Base-by-base conservation (phyloP, 2,329 filamentous ascomycete genomes). In the Anisogramma anomala region DNA sequence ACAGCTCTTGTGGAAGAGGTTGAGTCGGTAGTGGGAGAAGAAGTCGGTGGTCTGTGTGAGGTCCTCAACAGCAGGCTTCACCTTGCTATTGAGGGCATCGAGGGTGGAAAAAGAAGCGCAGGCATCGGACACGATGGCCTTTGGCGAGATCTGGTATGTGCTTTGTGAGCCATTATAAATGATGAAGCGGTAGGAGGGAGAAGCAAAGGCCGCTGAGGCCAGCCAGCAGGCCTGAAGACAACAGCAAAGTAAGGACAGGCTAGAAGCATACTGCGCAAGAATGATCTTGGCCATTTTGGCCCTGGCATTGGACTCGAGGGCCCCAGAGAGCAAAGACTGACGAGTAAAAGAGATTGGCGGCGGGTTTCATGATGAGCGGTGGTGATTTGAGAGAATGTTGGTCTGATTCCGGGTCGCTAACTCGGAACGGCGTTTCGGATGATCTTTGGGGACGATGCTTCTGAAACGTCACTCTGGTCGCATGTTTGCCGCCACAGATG, bases 1-100 rank as follows among this genome's bases (percentile, higher is more conserved):
- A 56, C 91, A 98, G 63, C 77, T 78, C 62, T 91, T 94, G 62
- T 93, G 83, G 63, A 86, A 98, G 15, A 98, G 73, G 59, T 95
- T 96, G 33, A 98, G 68, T 43, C 91, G 82, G 66, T 96, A 98
- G 63, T 96, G 87, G 39, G 89, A 89, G 65, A 98, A 98, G 72
- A 95, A 98, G 63, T 98, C 91, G 60, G 89, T 94, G 39, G 83
- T 78, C 52, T 77, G 77, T 0, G 86, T 94, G 33, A 98, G 76
- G 41, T 84, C 81, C 53, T 84, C 74, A 51, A 98, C 66, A 39
- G 79, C 74, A 14, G 87, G 84, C 53, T 81, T 79, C 48, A 95
- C 71, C 46, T 77, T 73, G 50, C 70, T 63, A 63, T 96, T 98
- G 40, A 98, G 70, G 30, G 71, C 68, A 57, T 98, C 88, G 60